Conservation (phyloP, 179 eudicot genomes). For the Silene coronaria region DNA sequence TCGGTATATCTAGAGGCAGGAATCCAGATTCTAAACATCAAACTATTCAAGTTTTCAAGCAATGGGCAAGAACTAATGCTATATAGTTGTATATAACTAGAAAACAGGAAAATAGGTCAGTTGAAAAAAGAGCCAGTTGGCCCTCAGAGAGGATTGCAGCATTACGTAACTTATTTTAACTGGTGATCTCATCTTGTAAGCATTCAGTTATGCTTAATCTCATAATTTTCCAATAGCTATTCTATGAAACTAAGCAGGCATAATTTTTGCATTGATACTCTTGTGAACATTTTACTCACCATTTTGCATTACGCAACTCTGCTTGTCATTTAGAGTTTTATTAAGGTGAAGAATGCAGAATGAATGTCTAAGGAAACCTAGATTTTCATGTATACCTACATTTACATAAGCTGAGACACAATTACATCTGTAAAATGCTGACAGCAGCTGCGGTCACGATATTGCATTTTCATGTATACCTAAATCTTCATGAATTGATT, state of each 20-base stretch:
- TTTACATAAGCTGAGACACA: constrained; percentile 8
- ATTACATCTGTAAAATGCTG: background rate
- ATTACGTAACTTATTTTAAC: constrained; percentile 1
- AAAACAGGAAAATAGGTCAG: background rate
- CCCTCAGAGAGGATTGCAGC: background rate
- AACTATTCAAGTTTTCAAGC: background rate
- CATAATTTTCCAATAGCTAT: background rate
- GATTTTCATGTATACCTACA: background rate
- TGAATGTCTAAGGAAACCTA: background rate
- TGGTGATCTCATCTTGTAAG: background rate
- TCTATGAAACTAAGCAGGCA: background rate
- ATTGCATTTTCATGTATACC: too few species aligned
- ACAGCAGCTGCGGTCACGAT: background rate
- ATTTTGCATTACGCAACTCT: background rate
- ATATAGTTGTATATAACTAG: background rate
- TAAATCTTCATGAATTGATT: too few species aligned
- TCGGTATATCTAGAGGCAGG: background rate
- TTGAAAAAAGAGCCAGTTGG: constrained; percentile 1
- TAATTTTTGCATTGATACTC: background rate
- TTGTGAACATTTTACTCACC: background rate
- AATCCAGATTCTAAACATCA: background rate
- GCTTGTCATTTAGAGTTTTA: background rate
- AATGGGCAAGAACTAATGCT: background rate
- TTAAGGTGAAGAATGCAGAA: background rate
- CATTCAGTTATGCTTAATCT: background rate